A percentile compares a stretch with the other conserved stretches of the same genome.
phyloP scores from a whole-genome alignment of 192 early-diverging fungal species.

The Geranomyces michiganensis region DNA sequence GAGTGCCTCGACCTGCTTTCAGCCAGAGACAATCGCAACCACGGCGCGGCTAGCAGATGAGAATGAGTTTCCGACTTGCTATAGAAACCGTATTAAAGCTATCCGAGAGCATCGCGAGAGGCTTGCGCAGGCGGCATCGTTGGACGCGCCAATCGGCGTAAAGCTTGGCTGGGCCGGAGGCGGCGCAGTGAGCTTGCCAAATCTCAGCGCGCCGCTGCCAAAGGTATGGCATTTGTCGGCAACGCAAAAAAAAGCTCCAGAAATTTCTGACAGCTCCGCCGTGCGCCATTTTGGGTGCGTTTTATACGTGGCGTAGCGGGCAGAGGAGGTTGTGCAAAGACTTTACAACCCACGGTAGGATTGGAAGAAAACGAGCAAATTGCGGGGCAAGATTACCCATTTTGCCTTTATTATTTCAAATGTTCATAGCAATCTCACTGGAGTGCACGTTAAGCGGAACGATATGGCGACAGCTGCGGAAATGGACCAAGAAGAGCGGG shows the following conservation, averaged over 20 bases:
- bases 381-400: too few relatives aligned
- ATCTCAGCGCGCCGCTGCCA: not conserved
- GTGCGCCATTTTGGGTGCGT: not conserved
- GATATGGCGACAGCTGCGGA: not conserved
- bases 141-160: not conserved
- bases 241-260: not conserved
- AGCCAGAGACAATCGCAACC: not conserved
- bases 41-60: not conserved
- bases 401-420: too few relatives aligned
- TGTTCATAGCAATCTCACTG: not conserved
- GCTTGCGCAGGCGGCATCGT: not conserved
- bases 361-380: not conserved
- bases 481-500: not conserved
- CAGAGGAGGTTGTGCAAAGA: not conserved
- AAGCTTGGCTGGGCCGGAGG: not conserved
- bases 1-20: too few relatives aligned
- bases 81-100: not conserved
- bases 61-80: not conserved
- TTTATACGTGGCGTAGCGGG: not conserved
- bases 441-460: not conserved
- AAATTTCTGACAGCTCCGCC: not conserved
- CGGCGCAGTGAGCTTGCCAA: not conserved
- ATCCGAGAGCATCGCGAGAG: not conserved
- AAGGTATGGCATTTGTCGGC: not conserved
- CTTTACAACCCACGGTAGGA: not conserved